Percentiles rank a stretch among this genome's conserved stretches.
These are phyloP conservation scores for Diplodia scrobiculata DNA, from an alignment of 2,329 filamentous ascomycete species.

Conservation along the genomic window DNA sequence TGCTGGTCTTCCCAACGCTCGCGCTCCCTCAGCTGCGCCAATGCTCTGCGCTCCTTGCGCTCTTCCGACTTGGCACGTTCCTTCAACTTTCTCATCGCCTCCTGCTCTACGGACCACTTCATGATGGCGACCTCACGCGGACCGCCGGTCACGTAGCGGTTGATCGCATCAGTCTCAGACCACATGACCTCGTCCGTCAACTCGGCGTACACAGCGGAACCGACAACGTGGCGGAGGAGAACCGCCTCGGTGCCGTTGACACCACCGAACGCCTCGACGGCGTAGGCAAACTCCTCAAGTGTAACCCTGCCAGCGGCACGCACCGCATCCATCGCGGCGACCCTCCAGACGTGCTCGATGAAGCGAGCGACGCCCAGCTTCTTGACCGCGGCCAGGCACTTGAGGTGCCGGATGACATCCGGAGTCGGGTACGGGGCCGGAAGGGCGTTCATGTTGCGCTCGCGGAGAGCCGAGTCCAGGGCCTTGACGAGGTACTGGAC, in stretches of 20 bases:
- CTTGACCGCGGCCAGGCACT: constrained; percentile 41
- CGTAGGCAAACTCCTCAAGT: constrained; percentile 36
- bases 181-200: constrained; percentile 34
- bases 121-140: background rate
- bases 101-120: background rate
- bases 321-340: constrained; percentile 33
- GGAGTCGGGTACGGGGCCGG: background rate
- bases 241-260: background rate
- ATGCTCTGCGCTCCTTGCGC: no score
- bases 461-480: no score
- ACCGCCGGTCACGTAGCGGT: background rate
- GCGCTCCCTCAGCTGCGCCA: background rate
- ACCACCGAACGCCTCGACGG: constrained; percentile 27
- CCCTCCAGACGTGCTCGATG: constrained; percentile 22
- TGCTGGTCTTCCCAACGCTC: background rate
- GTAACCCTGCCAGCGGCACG: constrained; percentile 41
- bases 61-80: no score
- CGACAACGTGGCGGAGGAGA: constrained; percentile 39
- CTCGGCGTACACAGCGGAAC: constrained; percentile 44
- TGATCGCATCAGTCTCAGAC: constrained; percentile 18
- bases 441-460: constrained; percentile 23
- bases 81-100: no score
- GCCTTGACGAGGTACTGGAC: no score
- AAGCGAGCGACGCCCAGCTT: constrained; percentile 41
- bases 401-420: constrained; percentile 36